Percentiles rank a stretch among this genome's conserved stretches.
These are phyloP conservation scores for Pholiota molesta DNA, from an alignment of 768 basidiomycete genomes.

Conservation along the genomic window DNA sequence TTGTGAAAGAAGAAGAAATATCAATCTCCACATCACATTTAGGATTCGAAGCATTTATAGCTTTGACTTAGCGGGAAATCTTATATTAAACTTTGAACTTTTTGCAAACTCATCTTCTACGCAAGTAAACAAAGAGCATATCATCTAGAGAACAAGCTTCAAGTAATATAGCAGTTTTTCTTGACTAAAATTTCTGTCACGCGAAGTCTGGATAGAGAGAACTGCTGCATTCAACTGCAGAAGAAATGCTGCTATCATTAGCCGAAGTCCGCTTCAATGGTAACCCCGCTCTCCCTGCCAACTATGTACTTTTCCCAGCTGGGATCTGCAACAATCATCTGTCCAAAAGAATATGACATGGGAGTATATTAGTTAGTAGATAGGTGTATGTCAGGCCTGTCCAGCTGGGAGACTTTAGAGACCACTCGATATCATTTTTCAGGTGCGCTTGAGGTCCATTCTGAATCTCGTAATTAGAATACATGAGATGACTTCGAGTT, in stretches of 20 bases:
- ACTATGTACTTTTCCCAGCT: not conserved
- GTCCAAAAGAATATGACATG: slow-evolving; percentile 2
- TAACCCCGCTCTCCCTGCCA: not conserved
- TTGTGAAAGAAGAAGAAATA: too few relatives aligned
- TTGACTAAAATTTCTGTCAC: too few relatives aligned
- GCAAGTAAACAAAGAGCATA: too few relatives aligned
- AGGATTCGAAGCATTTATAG: too few relatives aligned
- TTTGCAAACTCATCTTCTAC: too few relatives aligned
- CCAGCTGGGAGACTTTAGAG: slow-evolving; percentile 2
- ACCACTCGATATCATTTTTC: slow-evolving; percentile 2
- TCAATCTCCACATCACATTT: too few relatives aligned
- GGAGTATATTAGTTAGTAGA: not conserved
- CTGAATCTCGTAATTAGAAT: not conserved
- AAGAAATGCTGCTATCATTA: not conserved
- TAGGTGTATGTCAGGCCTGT: not conserved
- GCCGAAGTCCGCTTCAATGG: not conserved
- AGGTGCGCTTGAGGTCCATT: not conserved
- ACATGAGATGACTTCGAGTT: not conserved
- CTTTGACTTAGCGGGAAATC: too few relatives aligned
- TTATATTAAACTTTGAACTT: too few relatives aligned
- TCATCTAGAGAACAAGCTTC: too few relatives aligned
- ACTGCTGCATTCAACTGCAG: too few relatives aligned
- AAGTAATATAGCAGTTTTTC: too few relatives aligned
- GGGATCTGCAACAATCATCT: not conserved
- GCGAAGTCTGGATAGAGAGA: not conserved